Evolutionary conservation across 208 protist genomes (phyloP), one percentile per base, ranked within the genome.

Genomic region (Novymonas esmeraldas): DNA sequence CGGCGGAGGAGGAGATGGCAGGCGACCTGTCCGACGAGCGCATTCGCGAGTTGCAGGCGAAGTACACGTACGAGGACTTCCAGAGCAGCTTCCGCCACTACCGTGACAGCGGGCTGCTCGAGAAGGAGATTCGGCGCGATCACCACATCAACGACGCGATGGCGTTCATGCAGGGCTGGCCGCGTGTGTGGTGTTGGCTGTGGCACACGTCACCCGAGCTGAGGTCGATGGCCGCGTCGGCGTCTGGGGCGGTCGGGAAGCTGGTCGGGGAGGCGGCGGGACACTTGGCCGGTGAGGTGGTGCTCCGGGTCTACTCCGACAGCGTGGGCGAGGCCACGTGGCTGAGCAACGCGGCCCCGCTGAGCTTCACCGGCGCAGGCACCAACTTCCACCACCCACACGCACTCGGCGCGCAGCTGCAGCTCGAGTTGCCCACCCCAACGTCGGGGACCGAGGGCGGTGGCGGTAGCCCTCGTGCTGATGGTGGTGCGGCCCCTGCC

Each of bases 221-320:
- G 20, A 13, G 48, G 24, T 65, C 48, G 50, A 51, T 95, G 26
- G 69, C 73, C 13, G 44, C 66, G 11, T 51, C 77, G 13, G 36
- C 82, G 5, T 41, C 68, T 6, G 63, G 66, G 18, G 75, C 39
- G 14, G 65, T 95, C 4, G 90, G 87, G 45, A 31, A 41, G 7
- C 49, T 54, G 0, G 60, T 94, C 22, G 90, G 87, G 5, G 77
- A 85, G 63, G 87, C 82, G 0, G 83, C 85, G 3, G 87, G 83
- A 9, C 79, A 80, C 22, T 75, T 95, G 42, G 48, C 83, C 2
- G 90, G 90, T 13, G 85, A 89, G 29, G 76, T 92, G 6, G 77
- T 91, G 18, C 64, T 94, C 22, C 87, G 90, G 14, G 70, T 93
- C 22, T 93, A 82, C 78, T 52, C 76, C 31, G 90, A 95, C 50